Conservation (phyloP, 2,329 filamentous ascomycete genomes). For the Alternaria ethzedia region DNA sequence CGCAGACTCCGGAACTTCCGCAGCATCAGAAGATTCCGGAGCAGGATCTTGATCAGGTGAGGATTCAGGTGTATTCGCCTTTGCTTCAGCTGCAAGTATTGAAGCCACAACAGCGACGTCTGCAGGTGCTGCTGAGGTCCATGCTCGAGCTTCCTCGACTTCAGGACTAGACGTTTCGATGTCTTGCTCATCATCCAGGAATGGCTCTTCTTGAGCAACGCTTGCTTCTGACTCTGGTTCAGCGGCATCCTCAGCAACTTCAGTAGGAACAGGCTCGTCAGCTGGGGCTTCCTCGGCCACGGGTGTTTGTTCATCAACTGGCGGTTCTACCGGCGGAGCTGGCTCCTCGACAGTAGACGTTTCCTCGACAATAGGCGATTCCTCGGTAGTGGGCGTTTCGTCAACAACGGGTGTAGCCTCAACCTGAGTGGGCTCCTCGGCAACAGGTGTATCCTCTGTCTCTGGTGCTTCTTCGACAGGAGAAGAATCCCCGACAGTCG, state of each 20-base stretch:
- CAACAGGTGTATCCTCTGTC: neutral
- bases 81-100: neutral
- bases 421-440: neutral
- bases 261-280: slow-evolving; percentile 5
- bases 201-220: neutral
- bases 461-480: neutral
- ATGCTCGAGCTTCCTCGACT: neutral
- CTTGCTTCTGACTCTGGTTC: neutral
- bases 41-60: neutral
- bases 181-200: neutral
- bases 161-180: neutral
- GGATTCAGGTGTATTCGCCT: neutral
- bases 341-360: neutral
- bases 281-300: neutral
- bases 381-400: neutral
- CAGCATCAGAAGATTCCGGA: neutral
- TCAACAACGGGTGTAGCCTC: neutral
- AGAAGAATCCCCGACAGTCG: neutral
- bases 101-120: neutral
- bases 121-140: neutral
- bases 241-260: neutral
- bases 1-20: neutral
- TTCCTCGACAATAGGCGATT: neutral
- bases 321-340: neutral
- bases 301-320: neutral